Base-by-base conservation (phyloP, 495 filamentous ascomycete species). In the Penicillium macrosclerotiorum region DNA sequence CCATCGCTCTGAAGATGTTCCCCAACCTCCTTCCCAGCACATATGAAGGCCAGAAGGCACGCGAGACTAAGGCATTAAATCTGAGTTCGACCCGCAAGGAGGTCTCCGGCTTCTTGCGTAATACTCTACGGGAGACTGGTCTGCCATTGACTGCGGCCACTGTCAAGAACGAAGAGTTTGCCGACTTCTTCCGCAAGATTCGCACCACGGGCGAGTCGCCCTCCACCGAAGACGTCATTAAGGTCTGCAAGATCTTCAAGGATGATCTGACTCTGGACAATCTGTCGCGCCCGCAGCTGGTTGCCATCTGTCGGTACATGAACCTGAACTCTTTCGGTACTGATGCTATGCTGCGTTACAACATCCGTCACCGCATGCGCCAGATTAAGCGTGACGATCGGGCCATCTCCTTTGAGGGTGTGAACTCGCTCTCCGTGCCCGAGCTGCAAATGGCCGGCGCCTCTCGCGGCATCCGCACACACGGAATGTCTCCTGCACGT, bases 181-280 rank as follows among this genome's bases (percentile, higher is more conserved):
- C 88, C n/a, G 85, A 89, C 46, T 99, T 99, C 68, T 99, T 99
- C 83, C 83, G 88, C 59, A 99, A 99, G 74, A 82, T 96, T 56
- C 86, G 93, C 33, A 78, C 88, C 13, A 96, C 90, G 4, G 94
- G 91, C 20, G 92, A 97, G 72, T 70, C 81, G 19, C 94, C 94
- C 0, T 90, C 88, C 11, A 82, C 82, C 31, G 80, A 86, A 49
- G 93, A 97, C 62, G 87, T 99, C 49, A 95, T 99, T 71, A 96
- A 91, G 72, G 93, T 99, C 43, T 97, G 94, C 84, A 95, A 99
- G 78, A 85, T 95, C 59, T 99, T 99, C 78, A 95, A 93, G 69
- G 93, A 99, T 67, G 93, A 99, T 63, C 60, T 99, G 48, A 99
- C 93, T 0, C 79, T 99, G 12, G 93, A 99, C 81, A 97, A 97